Evolutionary conservation across 257 asterid species (phyloP), one percentile per base, ranked within the genome.

Genomic region (Lycium ferocissimum): DNA sequence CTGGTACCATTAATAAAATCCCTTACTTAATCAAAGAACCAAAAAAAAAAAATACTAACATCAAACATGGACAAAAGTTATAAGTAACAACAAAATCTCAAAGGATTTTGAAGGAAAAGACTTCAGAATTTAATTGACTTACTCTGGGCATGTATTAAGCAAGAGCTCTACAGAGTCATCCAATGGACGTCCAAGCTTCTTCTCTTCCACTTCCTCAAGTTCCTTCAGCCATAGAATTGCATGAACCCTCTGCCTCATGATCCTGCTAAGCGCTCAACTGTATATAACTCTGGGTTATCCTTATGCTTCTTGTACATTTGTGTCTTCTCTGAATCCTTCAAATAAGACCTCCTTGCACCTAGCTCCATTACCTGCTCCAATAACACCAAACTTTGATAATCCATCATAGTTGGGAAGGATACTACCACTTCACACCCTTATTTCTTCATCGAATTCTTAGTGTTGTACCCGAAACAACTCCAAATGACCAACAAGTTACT

Each of bases 201-300:
- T 93, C 91, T 94, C 98, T 85, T 92, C 95, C 89, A 91, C 95
- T 85, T 95, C 99, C 86, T 96, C 98, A 57, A 83, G 83, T 86
- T 92, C 94, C 89, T 93, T 94, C 83, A 96, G 91, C 94, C 94
- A 95, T 84, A 96, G 87, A 88, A 96, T 96, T 11, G 99, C 98
- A 26, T 94, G 98, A 78, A 96, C 99, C 83, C 99, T 87, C 89
- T 96, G 99, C 94, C 98, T 95, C 98, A 96, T 95, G 81, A 96
- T 87, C 89, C 97, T 91, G 82, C 99, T 85, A 96, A 85, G 88
- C 85, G 93, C 92, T 96, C 99, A 81, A 96, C 97, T 0, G 97
- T 95, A 80, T 93, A 94, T 56, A 85, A 90, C 89, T 91, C 98
- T 0, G 98, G 99, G 85, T 96, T 94, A 89, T 94, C 94, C 88